These are phyloP conservation scores for Nematodospora valgi DNA, from an alignment of 805 yeast species.

Conservation along the genomic window DNA sequence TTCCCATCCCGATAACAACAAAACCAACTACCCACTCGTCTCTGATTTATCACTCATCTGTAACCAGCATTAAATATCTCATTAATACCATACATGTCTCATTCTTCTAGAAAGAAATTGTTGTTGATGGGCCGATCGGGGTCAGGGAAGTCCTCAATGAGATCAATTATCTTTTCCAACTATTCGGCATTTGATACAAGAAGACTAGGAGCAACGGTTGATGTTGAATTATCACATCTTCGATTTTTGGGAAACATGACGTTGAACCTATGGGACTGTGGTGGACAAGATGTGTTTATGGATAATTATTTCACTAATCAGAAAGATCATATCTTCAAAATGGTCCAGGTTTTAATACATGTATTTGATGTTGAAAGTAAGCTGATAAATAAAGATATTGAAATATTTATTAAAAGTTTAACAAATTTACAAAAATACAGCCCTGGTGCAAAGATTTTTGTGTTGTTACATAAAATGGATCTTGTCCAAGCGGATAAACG, in stretches of 20 bases:
- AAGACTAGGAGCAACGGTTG: constrained; percentile 93
- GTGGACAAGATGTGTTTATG: constrained; percentile 96
- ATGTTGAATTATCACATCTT: constrained; percentile 95
- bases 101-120: constrained; percentile 40
- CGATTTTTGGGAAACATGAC: constrained; percentile 95
- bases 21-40: too few relatives aligned
- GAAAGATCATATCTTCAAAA: constrained; percentile 87
- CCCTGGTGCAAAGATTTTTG: constrained; percentile 89
- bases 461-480: constrained; percentile 93
- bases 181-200: constrained; percentile 97
- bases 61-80: too few relatives aligned
- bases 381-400: constrained; percentile 89
- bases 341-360: constrained; percentile 93
- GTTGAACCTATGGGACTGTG: constrained; percentile 95
- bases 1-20: too few relatives aligned
- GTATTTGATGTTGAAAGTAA: constrained; percentile 95
- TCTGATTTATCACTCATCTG: too few relatives aligned
- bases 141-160: constrained; percentile 96
- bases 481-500: constrained; percentile 83
- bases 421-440: constrained; percentile 78
- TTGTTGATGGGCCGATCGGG: constrained; percentile 84
- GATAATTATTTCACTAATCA: constrained; percentile 88
- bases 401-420: constrained; percentile 80
- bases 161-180: constrained; percentile 92
- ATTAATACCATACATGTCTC: too few relatives aligned